These are phyloP conservation scores for Middelhovenomyces tepae DNA, from an alignment of 805 yeast species.

Conservation along the genomic window DNA sequence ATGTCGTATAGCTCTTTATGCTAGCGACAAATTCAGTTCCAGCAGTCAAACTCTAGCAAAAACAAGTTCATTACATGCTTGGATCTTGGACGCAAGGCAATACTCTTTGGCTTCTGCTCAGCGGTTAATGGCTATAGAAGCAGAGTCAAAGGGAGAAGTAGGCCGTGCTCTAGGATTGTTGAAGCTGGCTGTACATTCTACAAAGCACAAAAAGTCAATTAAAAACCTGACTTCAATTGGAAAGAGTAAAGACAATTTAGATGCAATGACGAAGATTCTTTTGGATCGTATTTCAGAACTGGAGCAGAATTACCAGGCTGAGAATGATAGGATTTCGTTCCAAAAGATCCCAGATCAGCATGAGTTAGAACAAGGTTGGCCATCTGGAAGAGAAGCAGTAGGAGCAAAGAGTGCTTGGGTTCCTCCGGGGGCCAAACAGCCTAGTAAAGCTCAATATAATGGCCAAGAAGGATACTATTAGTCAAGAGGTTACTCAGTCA, in stretches of 20 bases:
- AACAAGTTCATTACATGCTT: conserved; percentile 15
- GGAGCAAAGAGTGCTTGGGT: conserved; percentile 21
- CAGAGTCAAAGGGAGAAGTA: conserved; percentile 16
- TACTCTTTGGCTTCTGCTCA: conserved; percentile 22
- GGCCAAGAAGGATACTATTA: conserved; percentile 4
- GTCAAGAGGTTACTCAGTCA: neutral
- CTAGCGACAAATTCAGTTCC: conserved; percentile 23
- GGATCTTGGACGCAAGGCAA: conserved; percentile 21
- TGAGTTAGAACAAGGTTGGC: conserved; percentile 23
- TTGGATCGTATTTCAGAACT: conserved; percentile 11
- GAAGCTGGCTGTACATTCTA: conserved; percentile 7
- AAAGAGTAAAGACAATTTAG: conserved; percentile 1
- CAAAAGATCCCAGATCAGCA: conserved; percentile 24
- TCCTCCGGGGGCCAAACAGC: conserved; percentile 21
- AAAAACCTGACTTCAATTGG: neutral
- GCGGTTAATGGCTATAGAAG: conserved; percentile 22
- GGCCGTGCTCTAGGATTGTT: conserved; percentile 18
- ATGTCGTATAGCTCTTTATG: conserved; percentile 25
- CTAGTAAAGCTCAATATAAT: conserved; percentile 4
- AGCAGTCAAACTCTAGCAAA: conserved; percentile 16
- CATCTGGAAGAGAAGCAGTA: conserved; percentile 27
- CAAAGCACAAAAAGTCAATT: conserved; percentile 3
- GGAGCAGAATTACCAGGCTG: conserved; percentile 18
- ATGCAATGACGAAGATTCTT: conserved; percentile 10
- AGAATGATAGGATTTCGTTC: conserved; percentile 25